phyloP scores from a whole-genome alignment of 306 rosid species.

The Quercus bicolor region DNA sequence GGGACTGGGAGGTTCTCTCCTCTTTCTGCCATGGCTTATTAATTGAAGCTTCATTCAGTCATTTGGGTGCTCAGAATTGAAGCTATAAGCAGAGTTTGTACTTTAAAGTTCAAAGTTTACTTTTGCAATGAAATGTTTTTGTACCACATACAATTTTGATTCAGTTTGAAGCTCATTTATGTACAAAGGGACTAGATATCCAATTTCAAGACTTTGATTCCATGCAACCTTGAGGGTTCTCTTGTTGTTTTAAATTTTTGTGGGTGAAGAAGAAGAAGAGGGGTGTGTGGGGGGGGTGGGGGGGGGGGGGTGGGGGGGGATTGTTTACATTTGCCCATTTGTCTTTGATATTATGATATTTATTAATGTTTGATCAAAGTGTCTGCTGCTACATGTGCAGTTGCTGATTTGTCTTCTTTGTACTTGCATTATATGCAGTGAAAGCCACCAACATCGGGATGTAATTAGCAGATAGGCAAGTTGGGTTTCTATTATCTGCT shows the following conservation, averaged over 20 bases:
- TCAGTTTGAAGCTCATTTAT: neutral
- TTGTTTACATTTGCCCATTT: neutral
- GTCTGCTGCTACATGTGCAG: slow-evolving; percentile 6
- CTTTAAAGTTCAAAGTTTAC: neutral
- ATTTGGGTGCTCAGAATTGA: neutral
- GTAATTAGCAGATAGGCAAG: too few species aligned
- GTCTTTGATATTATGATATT: neutral
- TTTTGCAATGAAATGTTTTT: neutral
- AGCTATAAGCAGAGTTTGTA: neutral
- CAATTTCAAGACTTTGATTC: slow-evolving; percentile 8
- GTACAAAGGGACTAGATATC: neutral
- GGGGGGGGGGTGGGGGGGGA: too few species aligned
- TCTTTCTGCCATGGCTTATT: neutral
- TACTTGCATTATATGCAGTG: too few species aligned
- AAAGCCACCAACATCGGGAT: too few species aligned
- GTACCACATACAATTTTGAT: neutral
- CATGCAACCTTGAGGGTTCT: neutral
- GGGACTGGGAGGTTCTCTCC: too few species aligned
- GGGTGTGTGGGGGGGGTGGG: too few species aligned
- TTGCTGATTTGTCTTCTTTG: too few species aligned
- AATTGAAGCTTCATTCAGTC: neutral
- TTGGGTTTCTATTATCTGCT: too few species aligned
- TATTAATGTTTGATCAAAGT: neutral
- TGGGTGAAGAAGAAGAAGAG: neutral
- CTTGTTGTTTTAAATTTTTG: slow-evolving; percentile 1